phyloP scores from a whole-genome alignment of 2,329 filamentous ascomycete species.

The Alternaria infectoria region DNA sequence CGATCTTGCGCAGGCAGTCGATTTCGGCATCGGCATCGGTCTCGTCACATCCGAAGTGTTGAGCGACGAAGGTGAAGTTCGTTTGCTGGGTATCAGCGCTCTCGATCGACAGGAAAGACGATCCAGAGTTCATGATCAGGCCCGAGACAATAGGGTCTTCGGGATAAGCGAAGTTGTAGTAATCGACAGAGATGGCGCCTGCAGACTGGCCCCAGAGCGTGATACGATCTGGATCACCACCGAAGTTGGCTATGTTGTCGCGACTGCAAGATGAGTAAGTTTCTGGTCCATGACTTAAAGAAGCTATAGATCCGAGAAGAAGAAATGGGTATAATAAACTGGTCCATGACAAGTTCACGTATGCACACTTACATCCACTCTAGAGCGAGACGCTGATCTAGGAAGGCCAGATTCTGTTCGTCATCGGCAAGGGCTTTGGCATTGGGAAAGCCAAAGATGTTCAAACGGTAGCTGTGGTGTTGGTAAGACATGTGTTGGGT shows the following conservation, averaged over 20 bases:
- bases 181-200: slow-evolving; percentile 52
- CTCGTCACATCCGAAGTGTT: slow-evolving; percentile 42
- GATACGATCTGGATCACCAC: slow-evolving; percentile 46
- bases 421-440: slow-evolving; percentile 35
- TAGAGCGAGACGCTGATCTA: slow-evolving; percentile 48
- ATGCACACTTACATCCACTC: slow-evolving; percentile 41
- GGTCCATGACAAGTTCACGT: neutral
- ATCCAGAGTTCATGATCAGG: slow-evolving; percentile 36
- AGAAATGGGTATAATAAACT: neutral
- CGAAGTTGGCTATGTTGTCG: slow-evolving; percentile 49
- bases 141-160: slow-evolving; percentile 55
- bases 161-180: slow-evolving; percentile 57
- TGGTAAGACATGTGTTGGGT: neutral
- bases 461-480: slow-evolving; percentile 40
- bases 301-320: too few species aligned
- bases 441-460: slow-evolving; percentile 51
- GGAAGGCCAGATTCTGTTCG: slow-evolving; percentile 48
- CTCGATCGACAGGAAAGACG: slow-evolving; percentile 15
- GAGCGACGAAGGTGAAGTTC: slow-evolving; percentile 50
- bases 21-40: slow-evolving; percentile 35
- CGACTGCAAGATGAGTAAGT: slow-evolving; percentile 7
- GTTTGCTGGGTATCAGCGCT: slow-evolving; percentile 30
- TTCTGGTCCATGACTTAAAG: neutral
- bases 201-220: slow-evolving; percentile 50
- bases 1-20: slow-evolving; percentile 46